Evolutionary conservation across 306 rosid genomes (phyloP).

Genomic region (Erythrophleum fordii): DNA sequence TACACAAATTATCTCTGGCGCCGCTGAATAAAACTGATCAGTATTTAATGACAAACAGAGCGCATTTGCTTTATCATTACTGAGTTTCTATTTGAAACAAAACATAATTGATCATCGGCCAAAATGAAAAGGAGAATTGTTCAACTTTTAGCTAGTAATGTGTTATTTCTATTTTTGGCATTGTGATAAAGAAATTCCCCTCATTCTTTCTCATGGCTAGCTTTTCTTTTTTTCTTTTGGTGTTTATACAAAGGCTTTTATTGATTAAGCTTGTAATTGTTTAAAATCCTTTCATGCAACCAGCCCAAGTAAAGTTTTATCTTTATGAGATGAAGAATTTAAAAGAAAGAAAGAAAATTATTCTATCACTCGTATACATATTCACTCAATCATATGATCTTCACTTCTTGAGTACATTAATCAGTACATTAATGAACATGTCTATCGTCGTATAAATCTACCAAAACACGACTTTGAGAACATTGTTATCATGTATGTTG

Average conservation of each 20-base stretch:
- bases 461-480: background rate
- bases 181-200: background rate
- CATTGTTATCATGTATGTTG: slow-evolving; percentile 6
- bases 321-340: background rate
- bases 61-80: background rate
- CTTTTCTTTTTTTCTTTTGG: background rate
- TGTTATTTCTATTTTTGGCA: background rate
- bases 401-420: background rate
- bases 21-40: background rate
- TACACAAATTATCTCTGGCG: background rate
- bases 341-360: background rate
- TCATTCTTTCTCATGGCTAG: background rate
- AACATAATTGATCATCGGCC: background rate
- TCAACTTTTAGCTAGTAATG: background rate
- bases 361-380: background rate
- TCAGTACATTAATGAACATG: background rate
- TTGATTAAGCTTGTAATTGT: background rate
- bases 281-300: background rate
- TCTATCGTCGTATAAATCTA: background rate
- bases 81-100: background rate
- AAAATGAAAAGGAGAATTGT: too few species aligned
- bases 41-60: background rate
- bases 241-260: background rate
- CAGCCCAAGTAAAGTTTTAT: background rate
- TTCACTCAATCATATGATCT: background rate